Evolutionary conservation across 169 alveolate genomes (phyloP), one percentile per base, ranked within the genome.

Genomic region (Miamiensis avidus): DNA sequence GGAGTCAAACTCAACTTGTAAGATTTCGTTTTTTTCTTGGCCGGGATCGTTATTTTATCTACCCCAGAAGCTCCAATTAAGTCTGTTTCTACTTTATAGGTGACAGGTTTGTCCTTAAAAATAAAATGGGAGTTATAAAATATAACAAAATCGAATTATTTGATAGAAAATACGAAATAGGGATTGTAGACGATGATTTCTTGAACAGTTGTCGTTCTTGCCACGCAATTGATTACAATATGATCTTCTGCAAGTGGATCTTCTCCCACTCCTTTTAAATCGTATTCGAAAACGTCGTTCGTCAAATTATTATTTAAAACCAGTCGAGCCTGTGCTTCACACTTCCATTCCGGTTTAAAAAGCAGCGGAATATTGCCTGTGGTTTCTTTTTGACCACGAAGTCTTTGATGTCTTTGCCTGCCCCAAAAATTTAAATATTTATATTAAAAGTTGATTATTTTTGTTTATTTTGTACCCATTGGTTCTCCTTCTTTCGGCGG

Each of bases 161-260:
- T 4, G 20, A 49, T 49, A 49, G 4, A 49, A 49, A 11, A 11
- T 49, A 49, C 69, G 4, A 32, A 28, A 82, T 83, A 27, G 65
- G 89, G 81, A 79, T 95, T 95, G 81, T 90, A 86, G 33, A 95
- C 93, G 65, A 85, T 88, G 74, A 97, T 94, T 29, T 75, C 88
- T 77, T 94, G 92, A 32, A 90, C 88, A 30, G 94, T 94, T 25
- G 94, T 94, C 92, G 95, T 94, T 83, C 97, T 94, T 0, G 98
- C 98, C 81, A 94, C 92, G 79, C 98, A 96, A 85, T 93, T 93
- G 29, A 93, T 91, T 27, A 94, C 96, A 33, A 95, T 93, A 79
- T 97, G 98, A 69, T 96, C 98, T 86, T 96, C 98, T 25, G 98
- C 98, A 29, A 95, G 82, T 0, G 99, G 99, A 69, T 97, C 98